A percentile compares a stretch with the other conserved stretches of the same genome.
Evolutionary conservation across 1,284 basidiomycete species (phyloP).

Genomic region (Ustilago cynodontis): DNA sequence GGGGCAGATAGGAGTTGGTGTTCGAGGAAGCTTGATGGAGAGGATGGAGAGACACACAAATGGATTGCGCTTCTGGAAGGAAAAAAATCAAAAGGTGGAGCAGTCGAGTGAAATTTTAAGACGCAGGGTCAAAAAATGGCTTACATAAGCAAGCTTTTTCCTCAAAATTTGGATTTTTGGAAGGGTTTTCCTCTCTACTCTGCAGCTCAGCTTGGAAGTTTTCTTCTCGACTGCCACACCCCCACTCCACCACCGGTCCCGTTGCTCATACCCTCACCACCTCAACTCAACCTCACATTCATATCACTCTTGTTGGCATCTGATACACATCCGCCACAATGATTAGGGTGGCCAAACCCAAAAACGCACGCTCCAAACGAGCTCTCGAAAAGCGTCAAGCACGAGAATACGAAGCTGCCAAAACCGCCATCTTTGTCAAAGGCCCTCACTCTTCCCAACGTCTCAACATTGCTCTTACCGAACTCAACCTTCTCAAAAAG

Average conservation of each 20-base stretch:
- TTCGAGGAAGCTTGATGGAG: not conserved
- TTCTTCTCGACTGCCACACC: not conserved
- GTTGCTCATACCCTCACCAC: not conserved
- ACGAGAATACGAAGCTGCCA: constrained; percentile 84
- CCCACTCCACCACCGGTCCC: not conserved
- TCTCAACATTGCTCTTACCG: constrained; percentile 84
- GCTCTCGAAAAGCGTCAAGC: constrained; percentile 87
- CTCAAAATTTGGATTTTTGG: constrained; percentile 9
- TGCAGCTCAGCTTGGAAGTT: constrained; percentile 13
- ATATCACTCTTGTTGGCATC: no score
- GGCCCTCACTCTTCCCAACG: constrained; percentile 87
- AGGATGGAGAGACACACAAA: no score
- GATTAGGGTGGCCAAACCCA: constrained; percentile 77
- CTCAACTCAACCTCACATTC: not conserved
- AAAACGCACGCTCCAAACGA: constrained; percentile 96
- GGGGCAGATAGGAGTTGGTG: not conserved
- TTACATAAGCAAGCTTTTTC: constrained; percentile 26
- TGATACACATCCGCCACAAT: constrained; percentile 27
- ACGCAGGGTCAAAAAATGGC: constrained; percentile 16
- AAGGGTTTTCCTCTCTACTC: constrained; percentile 1
- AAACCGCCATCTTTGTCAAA: constrained; percentile 87
- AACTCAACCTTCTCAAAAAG: constrained; percentile 72
- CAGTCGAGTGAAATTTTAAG: constrained; percentile 10
- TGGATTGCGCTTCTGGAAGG: not conserved
- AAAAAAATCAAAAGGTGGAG: constrained; percentile 21